Evolutionary conservation across 495 filamentous ascomycete genomes (phyloP), one percentile per base, ranked within the genome.

Genomic region (Penicillium turbatum): DNA sequence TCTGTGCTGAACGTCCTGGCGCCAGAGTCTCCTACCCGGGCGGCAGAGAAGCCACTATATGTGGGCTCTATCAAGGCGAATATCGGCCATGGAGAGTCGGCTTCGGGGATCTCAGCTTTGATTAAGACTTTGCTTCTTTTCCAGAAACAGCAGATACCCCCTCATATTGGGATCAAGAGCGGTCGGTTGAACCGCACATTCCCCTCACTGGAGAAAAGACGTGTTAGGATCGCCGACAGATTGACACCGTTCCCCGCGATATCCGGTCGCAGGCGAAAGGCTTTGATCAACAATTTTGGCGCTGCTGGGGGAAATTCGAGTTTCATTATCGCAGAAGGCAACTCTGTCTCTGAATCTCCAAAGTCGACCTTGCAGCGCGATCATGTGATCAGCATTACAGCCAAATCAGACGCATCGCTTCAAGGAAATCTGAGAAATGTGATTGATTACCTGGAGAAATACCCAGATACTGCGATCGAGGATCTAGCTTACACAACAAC

Each of bases 401-500:
- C 42, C 2, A 54, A 54, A 6, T 47, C 32, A 24, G 38, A 54
- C 24, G 13, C 30, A 1, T 54, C 51, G 8, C 17, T 54, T 2
- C 37, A 21, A 6, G 15, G 24, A 1, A 54, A 54, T 11, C 12
- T 54, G 19, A 29, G 30, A 15, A 16, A n/a, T 12, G 11, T 53
- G 40, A 16, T 38, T 2, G 16, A 21, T 37, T 53, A 45, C 15
- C 19, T 46, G 6, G 19, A 24, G 1, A n/a, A 39, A 31, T 38
- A 46, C 17, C 51, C 24, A 5, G 32, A 53, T 1, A 60, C 45
- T 6, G 43, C 46, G n/a, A 31, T 77, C 2, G 59, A 57, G 8
- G 58, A 73, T 45, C 49, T 79, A 2, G 63, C 73, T 0, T 78
- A 79, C 42, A 72, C 76, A 0, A 68, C 67, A 1, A 68, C 63